These are phyloP conservation scores for Hydnomerulius pinastri DNA, from an alignment of 768 basidiomycete genomes.

Conservation along the genomic window DNA sequence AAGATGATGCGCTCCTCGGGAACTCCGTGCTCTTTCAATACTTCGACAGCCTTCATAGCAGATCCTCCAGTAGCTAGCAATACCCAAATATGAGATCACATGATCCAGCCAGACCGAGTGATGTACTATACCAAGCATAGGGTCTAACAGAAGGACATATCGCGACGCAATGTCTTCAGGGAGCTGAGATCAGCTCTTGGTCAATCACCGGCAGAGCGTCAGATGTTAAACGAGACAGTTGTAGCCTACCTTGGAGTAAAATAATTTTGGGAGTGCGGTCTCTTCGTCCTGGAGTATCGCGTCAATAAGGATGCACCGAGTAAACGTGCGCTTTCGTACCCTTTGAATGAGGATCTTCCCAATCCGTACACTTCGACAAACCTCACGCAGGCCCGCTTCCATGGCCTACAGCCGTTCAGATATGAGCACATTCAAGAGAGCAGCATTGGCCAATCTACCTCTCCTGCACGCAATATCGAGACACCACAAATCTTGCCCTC, in stretches of 20 bases:
- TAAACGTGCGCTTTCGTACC: slow-evolving; percentile 42
- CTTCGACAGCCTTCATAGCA: slow-evolving; percentile 96
- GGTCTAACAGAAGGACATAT: slow-evolving; percentile 93
- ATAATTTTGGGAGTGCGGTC: slow-evolving; percentile 89
- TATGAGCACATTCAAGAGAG: not conserved
- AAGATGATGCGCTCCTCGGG: slow-evolving; percentile 95
- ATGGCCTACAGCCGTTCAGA: slow-evolving; percentile 63
- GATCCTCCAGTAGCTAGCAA: slow-evolving; percentile 94
- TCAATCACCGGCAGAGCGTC: not conserved
- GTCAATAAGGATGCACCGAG: slow-evolving; percentile 1
- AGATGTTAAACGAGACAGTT: not conserved
- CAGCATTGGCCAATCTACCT: slow-evolving; percentile 48
- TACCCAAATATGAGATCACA: not conserved
- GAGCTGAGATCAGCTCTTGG: slow-evolving; percentile 50
- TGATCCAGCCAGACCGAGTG: not conserved
- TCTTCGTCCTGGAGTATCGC: slow-evolving; percentile 76
- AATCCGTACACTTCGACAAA: slow-evolving; percentile 91
- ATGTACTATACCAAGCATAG: slow-evolving; percentile 81
- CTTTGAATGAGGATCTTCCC: slow-evolving; percentile 98
- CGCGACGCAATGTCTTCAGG: slow-evolving; percentile 90
- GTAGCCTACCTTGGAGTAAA: slow-evolving; percentile 75
- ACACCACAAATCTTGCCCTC: slow-evolving; percentile 97
- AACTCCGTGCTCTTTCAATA: slow-evolving; percentile 88
- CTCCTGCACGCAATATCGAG: slow-evolving; percentile 91
- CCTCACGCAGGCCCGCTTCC: slow-evolving; percentile 96